Evolutionary conservation across 108 stramenopile species (phyloP), one percentile per base, ranked within the genome.

Genomic region (Skeletonema tropicum): DNA sequence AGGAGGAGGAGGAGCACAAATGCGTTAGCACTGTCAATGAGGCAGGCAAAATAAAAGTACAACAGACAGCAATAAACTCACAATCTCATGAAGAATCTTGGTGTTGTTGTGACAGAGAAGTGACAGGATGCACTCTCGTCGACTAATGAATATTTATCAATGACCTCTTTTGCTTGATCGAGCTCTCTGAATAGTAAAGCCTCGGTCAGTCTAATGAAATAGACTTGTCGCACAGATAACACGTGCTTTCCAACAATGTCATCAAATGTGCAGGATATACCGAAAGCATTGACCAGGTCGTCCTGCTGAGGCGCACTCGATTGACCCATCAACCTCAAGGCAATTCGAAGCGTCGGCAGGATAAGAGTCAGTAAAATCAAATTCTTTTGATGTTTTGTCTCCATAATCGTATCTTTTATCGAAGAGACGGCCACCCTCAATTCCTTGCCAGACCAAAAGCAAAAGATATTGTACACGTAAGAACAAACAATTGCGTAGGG

Each of bases 381-480:
- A 19, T 48, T 48, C 17, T 48, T 48, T n/a, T 48, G 48, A 19
- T 48, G 3, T 19, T 19, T 48, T 19, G 17, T 1, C 17, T 19
- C 17, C 17, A 5, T 19, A 5, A 48, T 8, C 17, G 48, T 48
- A 5, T 17, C 48, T 48, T 48, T 6, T 17, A 48, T 48, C 5
- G 2, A 48, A n/a, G 4, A 19, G 48, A 48, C 17, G 17, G 59
- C 36, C 31, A 7, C 6, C 15, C 3, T 41, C 38, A 76, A 49
- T 21, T 76, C 33, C 5, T 26, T 42, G 7, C 76, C 70, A 6
- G 62, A 17, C 60, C 48, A 71, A 30, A 76, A 38, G 15, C 41
- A n/a, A 45, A 7, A 13, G 2, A 2, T n/a, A 46, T 38, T 19
- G n/a, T 61, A 36, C 19, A 62, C 23, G 13, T 39, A 19, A 31